Evolutionary conservation across 352 stramenopile species (phyloP), one percentile per base, ranked within the genome.

Genomic region (Pythium scleroteichum): DNA sequence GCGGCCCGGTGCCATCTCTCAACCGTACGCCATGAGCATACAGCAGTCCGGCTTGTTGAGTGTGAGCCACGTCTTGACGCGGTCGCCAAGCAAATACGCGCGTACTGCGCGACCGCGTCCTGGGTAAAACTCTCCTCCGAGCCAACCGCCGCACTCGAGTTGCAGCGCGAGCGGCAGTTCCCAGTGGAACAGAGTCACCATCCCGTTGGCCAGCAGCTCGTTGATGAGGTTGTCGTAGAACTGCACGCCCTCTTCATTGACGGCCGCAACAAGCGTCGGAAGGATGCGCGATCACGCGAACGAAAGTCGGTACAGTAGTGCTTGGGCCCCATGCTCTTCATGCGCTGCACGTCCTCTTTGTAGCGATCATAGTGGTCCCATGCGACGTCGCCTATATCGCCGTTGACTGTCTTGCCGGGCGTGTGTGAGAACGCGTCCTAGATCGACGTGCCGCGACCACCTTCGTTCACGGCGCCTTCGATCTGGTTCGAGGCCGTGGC

Each of bases 121-220:
- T 91, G 62, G 27, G 88, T 80, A 96, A 90, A n/a, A 24, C 6
- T 78, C 66, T 5, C 59, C 41, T 23, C 58, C 74, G 82, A 23
- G 6, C 73, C 75, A 90, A 29, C 92, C 94, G 48, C 62, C 53
- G 46, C 90, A 87, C 46, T 86, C 71, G 19, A 86, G 76, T 44
- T 68, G 61, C 6, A 98, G 64, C 26, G 45, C 63, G 46, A 93
- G 71, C 6, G 96, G 96, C 10, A 98, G 68, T 90, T 98, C 96
- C 94, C 94, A 98, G 73, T 99, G 96, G 70, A 97, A 98, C 7
- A 99, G 66, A 23, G 95, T 98, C 10, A 98, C 82, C 45, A 95
- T 97, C 49, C 75, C 74, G 26, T 75, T 73, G 22, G 51, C 60
- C 12, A 27, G n/a, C 13, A 98, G 73, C 35, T 79, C 73, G 71